A percentile compares a stretch with the other conserved stretches of the same genome.
These are phyloP conservation scores for Pichia sp. DNA, from an alignment of 1,139 yeast genomes.

Conservation along the genomic window DNA sequence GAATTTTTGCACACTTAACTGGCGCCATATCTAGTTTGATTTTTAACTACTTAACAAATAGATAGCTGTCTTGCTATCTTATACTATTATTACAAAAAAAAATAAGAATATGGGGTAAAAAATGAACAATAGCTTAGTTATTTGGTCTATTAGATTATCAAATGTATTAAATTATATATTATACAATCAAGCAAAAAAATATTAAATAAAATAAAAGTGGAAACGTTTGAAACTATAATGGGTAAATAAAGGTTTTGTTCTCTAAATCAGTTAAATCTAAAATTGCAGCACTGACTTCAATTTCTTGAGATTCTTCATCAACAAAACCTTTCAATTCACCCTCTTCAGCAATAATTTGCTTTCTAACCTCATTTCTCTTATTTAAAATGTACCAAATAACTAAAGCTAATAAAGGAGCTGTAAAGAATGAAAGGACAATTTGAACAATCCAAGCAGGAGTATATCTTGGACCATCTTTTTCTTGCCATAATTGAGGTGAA, in stretches of 20 bases:
- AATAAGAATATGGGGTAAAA: no score
- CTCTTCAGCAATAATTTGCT: conserved; percentile 9
- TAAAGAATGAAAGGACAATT: conserved; percentile 39
- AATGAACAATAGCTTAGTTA: no score
- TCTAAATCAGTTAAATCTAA: conserved; percentile 45
- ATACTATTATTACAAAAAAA: no score
- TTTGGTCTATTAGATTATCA: no score
- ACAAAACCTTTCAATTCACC: conserved; percentile 18
- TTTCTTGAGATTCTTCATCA: conserved; percentile 28
- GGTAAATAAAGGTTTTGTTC: conserved; percentile 32
- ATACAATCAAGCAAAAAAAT: no score
- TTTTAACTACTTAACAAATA: no score
- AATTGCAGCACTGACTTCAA: conserved; percentile 34
- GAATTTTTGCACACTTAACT: no score
- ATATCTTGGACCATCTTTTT: conserved; percentile 20
- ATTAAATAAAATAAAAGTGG: no score
- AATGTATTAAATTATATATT: no score
- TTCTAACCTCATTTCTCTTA: conserved; percentile 35
- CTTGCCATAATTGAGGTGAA: conserved; percentile 41
- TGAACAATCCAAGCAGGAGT: conserved; percentile 47
- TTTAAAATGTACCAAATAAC: conserved; percentile 35
- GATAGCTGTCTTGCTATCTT: no score
- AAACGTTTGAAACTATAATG: no score
- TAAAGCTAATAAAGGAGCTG: conserved; percentile 35
- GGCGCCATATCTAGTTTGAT: no score